Evolutionary conservation across 768 basidiomycete genomes (phyloP).

Genomic region (Leccinum subgranulosum): DNA sequence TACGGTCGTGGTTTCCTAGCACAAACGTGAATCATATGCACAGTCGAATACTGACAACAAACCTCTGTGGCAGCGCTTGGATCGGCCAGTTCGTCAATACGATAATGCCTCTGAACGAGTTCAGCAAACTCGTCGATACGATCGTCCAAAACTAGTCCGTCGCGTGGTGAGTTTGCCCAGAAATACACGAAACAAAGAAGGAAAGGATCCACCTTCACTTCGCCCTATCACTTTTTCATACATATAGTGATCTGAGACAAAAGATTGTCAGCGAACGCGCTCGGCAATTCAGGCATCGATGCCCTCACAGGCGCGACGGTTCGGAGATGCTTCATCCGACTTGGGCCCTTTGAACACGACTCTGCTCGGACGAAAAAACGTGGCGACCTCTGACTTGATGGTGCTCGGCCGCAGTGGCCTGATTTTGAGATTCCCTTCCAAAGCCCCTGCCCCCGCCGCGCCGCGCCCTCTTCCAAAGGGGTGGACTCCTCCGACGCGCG

Average conservation of each 20-base stretch:
- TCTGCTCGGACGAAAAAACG: conserved; percentile 25
- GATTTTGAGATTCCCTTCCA: conserved; percentile 17
- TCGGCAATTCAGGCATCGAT: not conserved
- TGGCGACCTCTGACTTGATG: conserved; percentile 17
- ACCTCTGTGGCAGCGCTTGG: conserved; percentile 60
- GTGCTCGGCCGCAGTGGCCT: conserved; percentile 3
- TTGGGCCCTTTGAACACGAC: conserved; percentile 31
- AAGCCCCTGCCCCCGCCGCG: conserved; percentile 1
- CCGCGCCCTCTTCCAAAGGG: conserved; percentile 15
- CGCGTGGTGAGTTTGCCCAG: not conserved
- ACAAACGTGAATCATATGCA: not conserved
- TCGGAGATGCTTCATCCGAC: conserved; percentile 31
- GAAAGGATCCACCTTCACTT: conserved; percentile 59
- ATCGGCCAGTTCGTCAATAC: conserved; percentile 73
- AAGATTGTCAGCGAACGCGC: not conserved
- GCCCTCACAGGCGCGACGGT: conserved; percentile 55
- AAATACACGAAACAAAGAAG: not conserved
- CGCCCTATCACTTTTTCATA: conserved; percentile 86
- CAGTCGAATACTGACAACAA: conserved; percentile 1
- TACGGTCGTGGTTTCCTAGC: conserved; percentile 60
- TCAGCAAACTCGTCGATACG: conserved; percentile 85
- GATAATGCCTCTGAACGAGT: conserved; percentile 65
- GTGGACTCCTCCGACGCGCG: conserved; percentile 15
- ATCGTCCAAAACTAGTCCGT: conserved; percentile 67
- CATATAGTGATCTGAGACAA: conserved; percentile 78